Conservation (phyloP, 495 filamentous ascomycete genomes). For the Penicillium robsamsonii region DNA sequence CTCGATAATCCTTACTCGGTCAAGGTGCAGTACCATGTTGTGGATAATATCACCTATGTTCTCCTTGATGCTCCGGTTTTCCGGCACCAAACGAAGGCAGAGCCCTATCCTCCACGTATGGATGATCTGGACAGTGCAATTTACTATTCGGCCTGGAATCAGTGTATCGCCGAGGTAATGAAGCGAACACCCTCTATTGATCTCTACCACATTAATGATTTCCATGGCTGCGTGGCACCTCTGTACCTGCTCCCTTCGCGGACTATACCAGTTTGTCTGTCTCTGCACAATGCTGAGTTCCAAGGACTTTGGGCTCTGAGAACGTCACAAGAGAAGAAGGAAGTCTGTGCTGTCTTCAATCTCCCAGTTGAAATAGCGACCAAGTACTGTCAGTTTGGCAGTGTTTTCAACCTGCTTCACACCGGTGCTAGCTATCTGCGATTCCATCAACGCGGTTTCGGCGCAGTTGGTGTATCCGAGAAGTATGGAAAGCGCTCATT, state of each 20-base stretch:
- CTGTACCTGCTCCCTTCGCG: constrained; percentile 66
- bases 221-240: constrained; percentile 70
- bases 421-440: constrained; percentile 70
- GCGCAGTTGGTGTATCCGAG: constrained; percentile 71
- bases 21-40: constrained; percentile 61
- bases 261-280: constrained; percentile 47
- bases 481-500: constrained; percentile 75
- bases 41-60: constrained; percentile 71
- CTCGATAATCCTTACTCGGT: constrained; percentile 62
- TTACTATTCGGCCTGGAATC: constrained; percentile 73
- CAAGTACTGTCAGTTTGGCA: constrained; percentile 66
- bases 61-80: constrained; percentile 69
- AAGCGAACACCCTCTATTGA: constrained; percentile 59
- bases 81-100: constrained; percentile 64
- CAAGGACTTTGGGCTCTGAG: constrained; percentile 76
- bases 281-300: constrained; percentile 69
- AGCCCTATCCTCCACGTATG: constrained; percentile 71
- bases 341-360: constrained; percentile 72
- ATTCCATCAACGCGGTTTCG: constrained; percentile 71
- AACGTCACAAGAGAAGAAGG: constrained; percentile 59
- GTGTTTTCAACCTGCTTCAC: constrained; percentile 69
- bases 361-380: constrained; percentile 41
- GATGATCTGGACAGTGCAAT: constrained; percentile 70
- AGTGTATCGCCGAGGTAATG: constrained; percentile 64
- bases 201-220: constrained; percentile 79